These are phyloP conservation scores for Orbilia ellipsospora DNA, from an alignment of 2,329 filamentous ascomycete species.

Conservation along the genomic window DNA sequence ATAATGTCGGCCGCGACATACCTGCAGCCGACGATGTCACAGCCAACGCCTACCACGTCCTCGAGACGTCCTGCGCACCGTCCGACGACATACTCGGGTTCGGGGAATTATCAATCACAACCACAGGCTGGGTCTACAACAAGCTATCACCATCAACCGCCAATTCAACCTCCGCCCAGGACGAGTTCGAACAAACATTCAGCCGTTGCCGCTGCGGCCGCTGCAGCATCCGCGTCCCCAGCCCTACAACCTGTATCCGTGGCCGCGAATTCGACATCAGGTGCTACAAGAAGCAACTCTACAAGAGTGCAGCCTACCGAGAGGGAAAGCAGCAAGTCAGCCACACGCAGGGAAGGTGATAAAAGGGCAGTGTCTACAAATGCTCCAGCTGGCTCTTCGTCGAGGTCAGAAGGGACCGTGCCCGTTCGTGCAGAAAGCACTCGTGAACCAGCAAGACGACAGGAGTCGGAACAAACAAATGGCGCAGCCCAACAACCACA, in stretches of 20 bases:
- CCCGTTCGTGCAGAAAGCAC: conserved; percentile 53
- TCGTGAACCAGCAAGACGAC: conserved; percentile 44
- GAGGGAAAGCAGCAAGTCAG: conserved; percentile 33
- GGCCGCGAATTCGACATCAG: conserved; percentile 35
- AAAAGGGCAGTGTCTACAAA: conserved; percentile 51
- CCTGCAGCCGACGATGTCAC: conserved; percentile 53
- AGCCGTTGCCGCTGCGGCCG: not conserved
- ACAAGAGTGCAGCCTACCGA: conserved; percentile 32
- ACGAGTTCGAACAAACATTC: conserved; percentile 49
- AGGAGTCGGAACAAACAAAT: conserved; percentile 38
- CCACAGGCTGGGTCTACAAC: conserved; percentile 48
- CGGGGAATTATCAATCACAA: conserved; percentile 42
- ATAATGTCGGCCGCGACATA: conserved; percentile 54
- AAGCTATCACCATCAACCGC: conserved; percentile 53
- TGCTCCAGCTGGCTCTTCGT: conserved; percentile 33
- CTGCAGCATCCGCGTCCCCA: conserved; percentile 17
- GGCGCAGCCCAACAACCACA: conserved; percentile 25
- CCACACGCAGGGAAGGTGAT: conserved; percentile 42
- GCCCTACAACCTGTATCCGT: conserved; percentile 41
- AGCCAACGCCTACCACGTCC: conserved; percentile 46
- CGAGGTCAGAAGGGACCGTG: conserved; percentile 37
- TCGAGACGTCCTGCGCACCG: conserved; percentile 50
- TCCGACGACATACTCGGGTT: conserved; percentile 50
- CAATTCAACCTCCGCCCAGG: conserved; percentile 51
- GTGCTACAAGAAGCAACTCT: conserved; percentile 31